phyloP scores from a whole-genome alignment of 2,329 filamentous ascomycete genomes.

The Chrysoporthe deuterocubensis region DNA sequence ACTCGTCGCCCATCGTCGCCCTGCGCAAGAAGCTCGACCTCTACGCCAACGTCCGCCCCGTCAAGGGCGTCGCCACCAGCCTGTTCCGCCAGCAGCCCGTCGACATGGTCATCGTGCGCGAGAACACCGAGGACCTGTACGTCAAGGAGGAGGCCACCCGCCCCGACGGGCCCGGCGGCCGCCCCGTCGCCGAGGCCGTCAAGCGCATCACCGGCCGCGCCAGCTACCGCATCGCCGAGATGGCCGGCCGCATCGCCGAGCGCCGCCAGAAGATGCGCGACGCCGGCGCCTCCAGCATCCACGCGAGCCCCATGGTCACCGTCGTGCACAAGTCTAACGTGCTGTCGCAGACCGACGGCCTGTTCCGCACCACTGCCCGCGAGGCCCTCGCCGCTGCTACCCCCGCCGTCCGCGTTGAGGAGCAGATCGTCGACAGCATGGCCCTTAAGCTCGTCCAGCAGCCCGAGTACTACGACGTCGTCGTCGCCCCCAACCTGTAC shows the following conservation, averaged over 20 bases:
- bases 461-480: conserved; percentile 93
- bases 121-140: conserved; percentile 98
- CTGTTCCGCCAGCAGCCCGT: conserved; percentile 61
- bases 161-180: conserved; percentile 67
- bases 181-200: conserved; percentile 93
- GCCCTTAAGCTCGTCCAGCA: conserved; percentile 99
- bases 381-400: conserved; percentile 68
- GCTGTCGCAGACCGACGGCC: conserved; percentile 90
- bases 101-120: conserved; percentile 96
- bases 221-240: conserved; percentile 82
- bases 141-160: conserved; percentile 94
- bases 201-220: conserved; percentile 94
- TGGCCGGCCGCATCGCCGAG: conserved; percentile 93
- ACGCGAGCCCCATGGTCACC: conserved; percentile 77
- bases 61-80: conserved; percentile 77
- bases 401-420: conserved; percentile 71
- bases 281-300: conserved; percentile 61
- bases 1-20: conserved; percentile 95
- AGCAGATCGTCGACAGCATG: conserved; percentile 99
- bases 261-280: conserved; percentile 81
- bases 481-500: conserved; percentile 96
- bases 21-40: conserved; percentile 93
- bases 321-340: conserved; percentile 99
- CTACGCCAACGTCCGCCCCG: conserved; percentile 96
- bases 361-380: conserved; percentile 84